A percentile compares a stretch with the other conserved stretches of the same genome.
These are phyloP conservation scores for Balakata baccata DNA, from an alignment of 345 rosid genomes.

Conservation along the genomic window DNA sequence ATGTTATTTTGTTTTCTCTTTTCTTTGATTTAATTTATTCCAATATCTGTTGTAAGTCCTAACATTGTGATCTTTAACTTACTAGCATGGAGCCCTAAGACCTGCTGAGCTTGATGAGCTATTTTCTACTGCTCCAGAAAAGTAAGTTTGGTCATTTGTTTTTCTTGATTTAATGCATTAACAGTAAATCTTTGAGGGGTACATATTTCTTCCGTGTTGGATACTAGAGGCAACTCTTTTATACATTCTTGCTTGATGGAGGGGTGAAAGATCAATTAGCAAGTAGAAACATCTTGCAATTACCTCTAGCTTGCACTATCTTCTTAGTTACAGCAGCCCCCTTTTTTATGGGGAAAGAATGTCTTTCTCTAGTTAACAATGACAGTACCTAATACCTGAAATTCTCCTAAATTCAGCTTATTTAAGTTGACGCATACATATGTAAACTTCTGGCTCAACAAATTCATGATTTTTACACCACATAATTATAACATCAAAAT, in stretches of 20 bases:
- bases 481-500: background rate
- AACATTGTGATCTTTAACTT: slow-evolving; percentile 25
- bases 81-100: slow-evolving; percentile 65
- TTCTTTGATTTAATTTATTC: background rate
- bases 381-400: background rate
- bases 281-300: background rate
- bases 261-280: background rate
- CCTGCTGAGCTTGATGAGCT: slow-evolving; percentile 63
- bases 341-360: background rate
- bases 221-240: background rate
- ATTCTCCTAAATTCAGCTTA: background rate
- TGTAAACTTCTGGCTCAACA: background rate
- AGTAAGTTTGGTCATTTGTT: slow-evolving; percentile 32
- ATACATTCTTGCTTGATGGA: background rate
- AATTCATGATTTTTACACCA: background rate
- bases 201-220: background rate
- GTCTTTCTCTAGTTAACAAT: background rate
- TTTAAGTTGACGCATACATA: background rate
- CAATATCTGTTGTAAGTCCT: background rate
- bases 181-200: background rate
- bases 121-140: slow-evolving; percentile 79
- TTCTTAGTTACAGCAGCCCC: background rate
- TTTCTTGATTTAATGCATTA: background rate
- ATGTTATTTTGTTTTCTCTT: background rate
- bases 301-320: background rate